Conservation (phyloP, 1,284 basidiomycete species). For the Calocybe gambosa region DNA sequence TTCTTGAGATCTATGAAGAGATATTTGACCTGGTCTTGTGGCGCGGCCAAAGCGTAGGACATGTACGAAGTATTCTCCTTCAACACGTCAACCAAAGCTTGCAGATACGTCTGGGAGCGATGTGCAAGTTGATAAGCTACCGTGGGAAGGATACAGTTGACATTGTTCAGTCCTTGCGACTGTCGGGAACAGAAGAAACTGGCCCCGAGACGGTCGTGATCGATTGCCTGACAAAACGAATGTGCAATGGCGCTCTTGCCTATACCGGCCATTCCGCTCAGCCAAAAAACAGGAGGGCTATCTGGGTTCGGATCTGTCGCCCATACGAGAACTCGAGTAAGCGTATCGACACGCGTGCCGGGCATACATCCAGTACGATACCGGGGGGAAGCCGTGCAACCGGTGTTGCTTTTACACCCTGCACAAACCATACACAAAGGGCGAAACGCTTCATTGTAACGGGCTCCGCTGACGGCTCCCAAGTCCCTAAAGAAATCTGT, state of each 20-base stretch:
- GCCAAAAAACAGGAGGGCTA: slow-evolving; percentile 13
- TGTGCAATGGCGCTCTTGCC: slow-evolving; percentile 20
- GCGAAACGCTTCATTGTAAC: not conserved
- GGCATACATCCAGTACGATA: not conserved
- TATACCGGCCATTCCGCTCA: slow-evolving; percentile 17
- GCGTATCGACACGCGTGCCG: slow-evolving; percentile 3
- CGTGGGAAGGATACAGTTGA: slow-evolving; percentile 15
- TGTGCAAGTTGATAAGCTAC: slow-evolving; percentile 15
- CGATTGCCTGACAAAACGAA: slow-evolving; percentile 12
- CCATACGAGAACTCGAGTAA: slow-evolving; percentile 10
- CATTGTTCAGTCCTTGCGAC: slow-evolving; percentile 5
- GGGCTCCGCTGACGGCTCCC: too few relatives aligned
- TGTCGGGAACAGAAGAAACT: slow-evolving; percentile 19
- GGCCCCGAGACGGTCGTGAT: slow-evolving; percentile 10
- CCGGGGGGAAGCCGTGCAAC: too few relatives aligned
- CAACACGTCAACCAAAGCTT: slow-evolving; percentile 5
- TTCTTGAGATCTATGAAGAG: slow-evolving; percentile 8
- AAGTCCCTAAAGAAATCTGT: not conserved
- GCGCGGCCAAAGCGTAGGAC: slow-evolving; percentile 1
- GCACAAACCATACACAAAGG: too few relatives aligned
- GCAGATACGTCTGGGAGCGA: slow-evolving; percentile 4
- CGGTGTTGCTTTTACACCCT: too few relatives aligned
- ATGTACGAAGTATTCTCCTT: not conserved
- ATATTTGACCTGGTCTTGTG: slow-evolving; percentile 2
- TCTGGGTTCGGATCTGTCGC: slow-evolving; percentile 7